phyloP scores from a whole-genome alignment of 176 grass and related monocot genomes.

The Themeda triandra region DNA sequence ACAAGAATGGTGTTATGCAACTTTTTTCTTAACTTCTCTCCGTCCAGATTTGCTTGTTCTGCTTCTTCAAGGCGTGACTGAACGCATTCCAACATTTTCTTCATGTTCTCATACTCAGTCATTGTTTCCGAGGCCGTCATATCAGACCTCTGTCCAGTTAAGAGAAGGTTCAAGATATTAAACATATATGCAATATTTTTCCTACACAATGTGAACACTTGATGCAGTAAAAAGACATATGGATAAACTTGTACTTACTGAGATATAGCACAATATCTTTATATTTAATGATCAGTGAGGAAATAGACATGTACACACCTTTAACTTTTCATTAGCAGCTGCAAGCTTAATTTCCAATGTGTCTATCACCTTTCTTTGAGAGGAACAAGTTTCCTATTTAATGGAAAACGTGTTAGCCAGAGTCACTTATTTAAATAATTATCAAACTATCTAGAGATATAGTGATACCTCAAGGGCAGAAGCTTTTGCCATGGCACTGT shows the following conservation, averaged over 20 bases:
- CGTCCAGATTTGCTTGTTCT: conserved; percentile 72
- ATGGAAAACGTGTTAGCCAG: conserved; percentile 1
- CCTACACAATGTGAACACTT: neutral
- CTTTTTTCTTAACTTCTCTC: conserved; percentile 71
- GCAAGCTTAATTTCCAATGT: conserved; percentile 53
- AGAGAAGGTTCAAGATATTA: neutral
- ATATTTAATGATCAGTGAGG: neutral
- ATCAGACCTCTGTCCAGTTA: conserved; percentile 49
- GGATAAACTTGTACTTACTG: neutral
- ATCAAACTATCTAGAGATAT: neutral
- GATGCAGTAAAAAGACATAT: neutral
- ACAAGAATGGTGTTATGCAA: conserved; percentile 90
- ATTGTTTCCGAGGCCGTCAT: conserved; percentile 49
- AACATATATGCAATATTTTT: neutral
- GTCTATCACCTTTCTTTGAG: conserved; percentile 49
- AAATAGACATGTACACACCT: conserved; percentile 22
- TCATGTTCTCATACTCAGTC: conserved; percentile 58
- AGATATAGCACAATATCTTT: neutral
- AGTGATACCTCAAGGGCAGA: conserved; percentile 56
- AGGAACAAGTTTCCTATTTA: conserved; percentile 48
- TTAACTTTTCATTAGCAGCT: conserved; percentile 54
- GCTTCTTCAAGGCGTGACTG: conserved; percentile 56
- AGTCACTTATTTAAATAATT: neutral
- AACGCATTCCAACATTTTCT: conserved; percentile 49
- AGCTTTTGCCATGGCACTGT: conserved; percentile 31